Evolutionary conservation across 345 rosid genomes (phyloP).

Genomic region (Dovyalis caffra): DNA sequence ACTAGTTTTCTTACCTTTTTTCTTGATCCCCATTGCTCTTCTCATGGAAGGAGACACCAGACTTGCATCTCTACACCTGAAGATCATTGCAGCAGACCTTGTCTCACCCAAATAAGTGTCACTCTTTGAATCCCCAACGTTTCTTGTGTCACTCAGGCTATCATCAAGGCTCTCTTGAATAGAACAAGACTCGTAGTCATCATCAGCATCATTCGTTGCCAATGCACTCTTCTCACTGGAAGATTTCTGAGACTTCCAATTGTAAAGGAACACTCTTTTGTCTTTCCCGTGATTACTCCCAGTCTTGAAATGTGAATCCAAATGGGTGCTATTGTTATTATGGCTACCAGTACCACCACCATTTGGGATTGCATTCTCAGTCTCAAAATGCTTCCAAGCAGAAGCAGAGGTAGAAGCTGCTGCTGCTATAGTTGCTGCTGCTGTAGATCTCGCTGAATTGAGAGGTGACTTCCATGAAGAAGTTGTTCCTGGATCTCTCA

Average conservation of each 20-base stretch:
- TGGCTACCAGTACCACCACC: neutral
- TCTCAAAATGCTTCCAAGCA: constrained; percentile 21
- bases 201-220: constrained; percentile 29
- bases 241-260: constrained; percentile 72
- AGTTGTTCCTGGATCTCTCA: constrained; percentile 91
- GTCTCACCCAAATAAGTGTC: constrained; percentile 42
- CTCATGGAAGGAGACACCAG: constrained; percentile 45
- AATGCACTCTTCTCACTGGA: constrained; percentile 50
- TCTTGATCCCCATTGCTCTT: constrained; percentile 46
- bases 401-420: constrained; percentile 28
- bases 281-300: constrained; percentile 36
- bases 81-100: constrained; percentile 47
- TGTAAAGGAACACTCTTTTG: constrained; percentile 66
- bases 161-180: constrained; percentile 57
- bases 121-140: constrained; percentile 56
- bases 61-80: constrained; percentile 61
- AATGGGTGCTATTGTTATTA: constrained; percentile 9
- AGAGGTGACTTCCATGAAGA: constrained; percentile 83
- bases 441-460: constrained; percentile 63
- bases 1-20: constrained; percentile 47
- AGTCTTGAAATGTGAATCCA: constrained; percentile 32
- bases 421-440: constrained; percentile 28
- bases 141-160: constrained; percentile 70
- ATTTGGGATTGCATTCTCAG: constrained; percentile 23
- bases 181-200: constrained; percentile 45